phyloP scores from a whole-genome alignment of 139 green algal species.

The Ostreobium quekettii region DNA sequence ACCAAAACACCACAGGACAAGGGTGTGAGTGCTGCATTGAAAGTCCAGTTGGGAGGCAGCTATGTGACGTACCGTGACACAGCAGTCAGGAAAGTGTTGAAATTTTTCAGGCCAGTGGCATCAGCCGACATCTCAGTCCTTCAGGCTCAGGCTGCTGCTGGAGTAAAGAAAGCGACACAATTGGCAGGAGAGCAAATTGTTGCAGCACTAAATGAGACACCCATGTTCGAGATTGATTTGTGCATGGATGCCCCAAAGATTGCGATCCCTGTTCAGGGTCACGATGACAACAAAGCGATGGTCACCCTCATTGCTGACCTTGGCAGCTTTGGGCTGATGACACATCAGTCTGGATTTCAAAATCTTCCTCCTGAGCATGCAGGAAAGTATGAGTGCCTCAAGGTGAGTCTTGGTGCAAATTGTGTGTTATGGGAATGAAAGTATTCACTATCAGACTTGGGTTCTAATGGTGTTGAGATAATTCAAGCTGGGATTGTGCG shows the following conservation, averaged over 20 bases:
- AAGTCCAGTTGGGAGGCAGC: constrained; percentile 51
- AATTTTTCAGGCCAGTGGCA: constrained; percentile 64
- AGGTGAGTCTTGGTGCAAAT: too few relatives aligned
- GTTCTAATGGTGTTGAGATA: too few relatives aligned
- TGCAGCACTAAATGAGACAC: neutral
- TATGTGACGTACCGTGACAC: constrained; percentile 69
- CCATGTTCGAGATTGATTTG: constrained; percentile 13
- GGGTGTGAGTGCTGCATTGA: constrained; percentile 31
- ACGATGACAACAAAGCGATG: too few relatives aligned
- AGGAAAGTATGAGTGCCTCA: too few relatives aligned
- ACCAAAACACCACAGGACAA: constrained; percentile 40
- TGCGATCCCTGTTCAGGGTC: neutral
- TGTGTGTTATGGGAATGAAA: too few relatives aligned
- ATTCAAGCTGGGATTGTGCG: too few relatives aligned
- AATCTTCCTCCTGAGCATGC: too few relatives aligned
- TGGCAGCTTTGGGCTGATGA: too few relatives aligned
- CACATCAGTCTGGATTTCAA: too few relatives aligned
- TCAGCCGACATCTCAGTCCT: constrained; percentile 39
- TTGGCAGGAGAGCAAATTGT: neutral
- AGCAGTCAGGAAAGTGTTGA: constrained; percentile 43
- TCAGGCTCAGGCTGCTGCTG: constrained; percentile 32
- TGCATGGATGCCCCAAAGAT: constrained; percentile 6
- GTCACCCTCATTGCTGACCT: too few relatives aligned
- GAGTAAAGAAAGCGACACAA: constrained; percentile 38
- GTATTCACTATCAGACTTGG: too few relatives aligned